Evolutionary conservation across 2,329 filamentous ascomycete species (phyloP).

Genomic region (Shiraia sp.): DNA sequence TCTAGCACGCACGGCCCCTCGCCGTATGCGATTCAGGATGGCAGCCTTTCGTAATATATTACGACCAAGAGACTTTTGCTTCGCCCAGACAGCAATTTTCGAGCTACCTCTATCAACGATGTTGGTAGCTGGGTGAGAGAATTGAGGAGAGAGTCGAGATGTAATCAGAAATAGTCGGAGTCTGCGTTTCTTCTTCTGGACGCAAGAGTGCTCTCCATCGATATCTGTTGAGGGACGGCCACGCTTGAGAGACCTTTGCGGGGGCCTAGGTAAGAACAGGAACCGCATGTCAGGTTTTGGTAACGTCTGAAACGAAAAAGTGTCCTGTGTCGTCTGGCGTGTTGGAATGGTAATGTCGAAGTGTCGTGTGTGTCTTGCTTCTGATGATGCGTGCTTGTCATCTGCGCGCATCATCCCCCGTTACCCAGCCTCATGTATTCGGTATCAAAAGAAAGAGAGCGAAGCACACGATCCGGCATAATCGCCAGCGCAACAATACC

Average conservation of each 20-base stretch:
- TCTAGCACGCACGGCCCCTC: constrained; percentile 37
- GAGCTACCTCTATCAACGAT: constrained; percentile 65
- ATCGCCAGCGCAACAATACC: constrained; percentile 18
- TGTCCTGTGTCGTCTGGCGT: constrained; percentile 5
- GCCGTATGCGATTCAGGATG: constrained; percentile 65
- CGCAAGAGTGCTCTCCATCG: constrained; percentile 57
- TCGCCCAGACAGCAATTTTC: constrained; percentile 53
- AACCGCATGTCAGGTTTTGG: constrained; percentile 36
- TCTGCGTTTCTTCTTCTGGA: constrained; percentile 67
- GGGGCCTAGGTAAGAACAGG: constrained; percentile 36
- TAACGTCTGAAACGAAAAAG: constrained; percentile 41
- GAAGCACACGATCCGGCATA: constrained; percentile 31
- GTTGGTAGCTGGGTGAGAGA: constrained; percentile 70
- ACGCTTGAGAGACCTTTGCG: constrained; percentile 52
- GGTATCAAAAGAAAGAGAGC: constrained; percentile 20
- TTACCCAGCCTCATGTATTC: constrained; percentile 34
- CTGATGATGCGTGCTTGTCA: constrained; percentile 12
- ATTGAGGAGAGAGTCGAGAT: constrained; percentile 70
- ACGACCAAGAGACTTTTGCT: constrained; percentile 51
- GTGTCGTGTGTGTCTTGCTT: constrained; percentile 7
- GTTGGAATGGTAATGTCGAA: constrained; percentile 14
- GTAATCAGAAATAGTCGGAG: constrained; percentile 67
- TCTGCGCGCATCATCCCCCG: constrained; percentile 34
- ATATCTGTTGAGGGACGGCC: constrained; percentile 60
- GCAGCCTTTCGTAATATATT: constrained; percentile 67